phyloP scores from a whole-genome alignment of 2,329 filamentous ascomycete species.

The Phaeosphaeria sp. region DNA sequence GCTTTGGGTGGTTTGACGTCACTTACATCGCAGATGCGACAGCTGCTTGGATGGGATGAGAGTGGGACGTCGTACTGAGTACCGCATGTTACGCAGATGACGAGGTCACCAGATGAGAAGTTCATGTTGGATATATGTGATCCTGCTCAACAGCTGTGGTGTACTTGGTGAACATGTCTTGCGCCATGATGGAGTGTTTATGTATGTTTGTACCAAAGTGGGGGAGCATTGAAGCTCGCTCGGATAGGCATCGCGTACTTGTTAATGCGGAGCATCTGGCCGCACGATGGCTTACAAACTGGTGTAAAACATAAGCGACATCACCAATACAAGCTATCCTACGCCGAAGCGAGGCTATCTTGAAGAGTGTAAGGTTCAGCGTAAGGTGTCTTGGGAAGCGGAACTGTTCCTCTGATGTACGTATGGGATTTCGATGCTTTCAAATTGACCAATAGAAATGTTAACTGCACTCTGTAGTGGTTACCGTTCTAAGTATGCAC shows the following conservation, averaged over 20 bases:
- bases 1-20: slow-evolving; percentile 8
- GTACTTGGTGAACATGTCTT: background rate
- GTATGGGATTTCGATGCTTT: background rate
- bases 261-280: background rate
- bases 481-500: background rate
- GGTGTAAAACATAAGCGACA: background rate
- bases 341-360: background rate
- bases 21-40: slow-evolving; percentile 75
- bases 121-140: slow-evolving; percentile 22
- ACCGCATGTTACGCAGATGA: slow-evolving; percentile 73
- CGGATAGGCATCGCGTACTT: background rate
- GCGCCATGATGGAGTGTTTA: slow-evolving; percentile 1
- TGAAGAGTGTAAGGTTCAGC: background rate
- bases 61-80: slow-evolving; percentile 70
- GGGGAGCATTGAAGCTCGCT: background rate
- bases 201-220: background rate
- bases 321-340: background rate
- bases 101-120: slow-evolving; percentile 49
- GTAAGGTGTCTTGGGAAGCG: background rate
- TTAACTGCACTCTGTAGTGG: background rate
- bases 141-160: background rate
- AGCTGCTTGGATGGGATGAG: slow-evolving; percentile 58
- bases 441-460: background rate
- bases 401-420: background rate
- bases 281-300: background rate